phyloP scores from a whole-genome alignment of 805 yeast species.

The Lipomyces orientalis region DNA sequence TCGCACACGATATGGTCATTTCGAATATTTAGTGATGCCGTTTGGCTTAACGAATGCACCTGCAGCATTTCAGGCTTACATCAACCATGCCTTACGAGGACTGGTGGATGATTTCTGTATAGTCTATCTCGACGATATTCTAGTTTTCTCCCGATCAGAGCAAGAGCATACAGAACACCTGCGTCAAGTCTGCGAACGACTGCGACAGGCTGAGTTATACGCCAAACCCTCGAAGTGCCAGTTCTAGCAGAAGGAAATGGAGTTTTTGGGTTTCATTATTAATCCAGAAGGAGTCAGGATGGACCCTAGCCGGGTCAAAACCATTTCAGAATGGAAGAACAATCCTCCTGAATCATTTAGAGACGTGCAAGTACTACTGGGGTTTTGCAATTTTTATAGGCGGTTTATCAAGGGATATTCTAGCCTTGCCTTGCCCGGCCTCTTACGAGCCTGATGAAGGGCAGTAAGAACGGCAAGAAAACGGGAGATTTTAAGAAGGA shows the following conservation, averaged over 20 bases:
- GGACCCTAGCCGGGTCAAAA: constrained; percentile 11
- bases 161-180: constrained; percentile 32
- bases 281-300: background rate
- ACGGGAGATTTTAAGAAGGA: background rate
- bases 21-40: constrained; percentile 42
- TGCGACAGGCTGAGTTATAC: background rate
- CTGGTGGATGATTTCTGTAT: constrained; percentile 17
- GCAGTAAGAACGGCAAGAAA: constrained; percentile 4
- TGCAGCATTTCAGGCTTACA: constrained; percentile 39
- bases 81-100: constrained; percentile 24
- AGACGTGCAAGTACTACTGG: background rate
- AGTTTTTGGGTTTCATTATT: constrained; percentile 13
- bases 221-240: constrained; percentile 19
- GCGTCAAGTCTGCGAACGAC: constrained; percentile 1
- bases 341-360: constrained; percentile 5
- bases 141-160: constrained; percentile 23
- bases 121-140: constrained; percentile 40
- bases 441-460: constrained; percentile 7
- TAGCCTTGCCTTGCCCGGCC: background rate
- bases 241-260: background rate
- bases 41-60: constrained; percentile 44
- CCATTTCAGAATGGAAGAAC: constrained; percentile 5
- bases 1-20: constrained; percentile 36
- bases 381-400: constrained; percentile 6
- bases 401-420: constrained; percentile 1